Evolutionary conservation across 192 early-diverging fungal species (phyloP).

Genomic region (Linnemannia hyalina): DNA sequence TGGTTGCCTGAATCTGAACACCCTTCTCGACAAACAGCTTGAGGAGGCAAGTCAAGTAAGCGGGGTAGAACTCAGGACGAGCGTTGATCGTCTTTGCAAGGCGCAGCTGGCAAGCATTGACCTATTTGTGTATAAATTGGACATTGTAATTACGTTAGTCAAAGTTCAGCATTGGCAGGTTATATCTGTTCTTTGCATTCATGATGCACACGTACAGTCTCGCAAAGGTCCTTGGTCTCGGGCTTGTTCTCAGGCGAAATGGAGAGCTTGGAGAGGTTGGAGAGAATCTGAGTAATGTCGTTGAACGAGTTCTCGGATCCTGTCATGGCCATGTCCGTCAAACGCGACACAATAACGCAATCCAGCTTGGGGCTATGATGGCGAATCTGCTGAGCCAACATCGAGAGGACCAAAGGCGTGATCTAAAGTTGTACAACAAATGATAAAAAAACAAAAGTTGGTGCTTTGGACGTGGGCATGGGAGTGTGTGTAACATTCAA

Average conservation of each 20-base stretch:
- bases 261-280: conserved; percentile 60
- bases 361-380: conserved; percentile 62
- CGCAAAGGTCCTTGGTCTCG: conserved; percentile 55
- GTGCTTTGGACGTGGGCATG: not conserved
- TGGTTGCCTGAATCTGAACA: conserved; percentile 63
- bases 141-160: not conserved
- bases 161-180: not conserved
- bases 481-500: not conserved
- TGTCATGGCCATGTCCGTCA: conserved; percentile 73
- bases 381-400: conserved; percentile 74
- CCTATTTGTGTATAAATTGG: conserved; percentile 32
- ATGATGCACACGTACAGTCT: conserved; percentile 55
- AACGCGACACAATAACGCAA: conserved; percentile 66
- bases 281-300: conserved; percentile 70
- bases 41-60: conserved; percentile 67
- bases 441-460: not conserved
- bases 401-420: conserved; percentile 71
- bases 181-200: not conserved
- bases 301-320: conserved; percentile 66
- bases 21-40: conserved; percentile 73
- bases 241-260: conserved; percentile 61
- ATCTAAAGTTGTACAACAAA: conserved; percentile 53
- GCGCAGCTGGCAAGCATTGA: conserved; percentile 58
- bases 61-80: conserved; percentile 68
- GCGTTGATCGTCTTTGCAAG: conserved; percentile 62